phyloP scores from a whole-genome alignment of 305 asterid genomes.

The Plantago rigida region DNA sequence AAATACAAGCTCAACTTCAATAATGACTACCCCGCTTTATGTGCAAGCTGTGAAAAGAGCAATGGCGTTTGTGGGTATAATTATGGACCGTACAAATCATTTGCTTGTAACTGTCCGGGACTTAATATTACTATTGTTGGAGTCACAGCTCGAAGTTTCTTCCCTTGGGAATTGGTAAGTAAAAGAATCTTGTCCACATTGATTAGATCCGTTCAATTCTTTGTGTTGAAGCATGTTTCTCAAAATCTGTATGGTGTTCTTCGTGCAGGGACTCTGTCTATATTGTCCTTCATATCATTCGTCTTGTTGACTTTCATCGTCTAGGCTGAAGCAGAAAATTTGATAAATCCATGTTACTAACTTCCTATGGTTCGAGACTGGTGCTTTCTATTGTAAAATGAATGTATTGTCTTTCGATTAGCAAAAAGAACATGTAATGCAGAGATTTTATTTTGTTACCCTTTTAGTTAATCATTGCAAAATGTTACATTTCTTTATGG shows the following conservation, averaged over 20 bases:
- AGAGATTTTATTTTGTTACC: conserved; percentile 3
- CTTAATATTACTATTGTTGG: conserved; percentile 53
- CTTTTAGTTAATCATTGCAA: conserved; percentile 18
- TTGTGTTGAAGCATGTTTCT: conserved; percentile 3
- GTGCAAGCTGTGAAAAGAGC: conserved; percentile 61
- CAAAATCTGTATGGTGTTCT: conserved; percentile 16
- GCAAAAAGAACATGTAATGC: conserved; percentile 12
- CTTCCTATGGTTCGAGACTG: neutral
- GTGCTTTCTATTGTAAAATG: conserved; percentile 7
- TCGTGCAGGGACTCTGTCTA: conserved; percentile 39
- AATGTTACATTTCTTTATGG: conserved; percentile 17
- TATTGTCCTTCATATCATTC: conserved; percentile 30
- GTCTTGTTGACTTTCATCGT: conserved; percentile 25
- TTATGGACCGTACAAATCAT: conserved; percentile 34
- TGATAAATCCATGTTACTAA: conserved; percentile 2
- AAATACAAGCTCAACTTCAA: conserved; percentile 63
- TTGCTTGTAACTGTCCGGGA: conserved; percentile 54
- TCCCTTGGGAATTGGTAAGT: conserved; percentile 38
- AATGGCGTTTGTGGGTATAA: conserved; percentile 65
- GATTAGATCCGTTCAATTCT: neutral
- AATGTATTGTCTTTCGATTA: conserved; percentile 15
- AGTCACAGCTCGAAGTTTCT: conserved; percentile 30
- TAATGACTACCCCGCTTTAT: conserved; percentile 54
- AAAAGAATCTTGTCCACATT: neutral
- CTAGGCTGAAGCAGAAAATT: conserved; percentile 23